A percentile compares a stretch with the other conserved stretches of the same genome.
Evolutionary conservation across 306 rosid species (phyloP).

Genomic region (Lathyrus oleraceus): DNA sequence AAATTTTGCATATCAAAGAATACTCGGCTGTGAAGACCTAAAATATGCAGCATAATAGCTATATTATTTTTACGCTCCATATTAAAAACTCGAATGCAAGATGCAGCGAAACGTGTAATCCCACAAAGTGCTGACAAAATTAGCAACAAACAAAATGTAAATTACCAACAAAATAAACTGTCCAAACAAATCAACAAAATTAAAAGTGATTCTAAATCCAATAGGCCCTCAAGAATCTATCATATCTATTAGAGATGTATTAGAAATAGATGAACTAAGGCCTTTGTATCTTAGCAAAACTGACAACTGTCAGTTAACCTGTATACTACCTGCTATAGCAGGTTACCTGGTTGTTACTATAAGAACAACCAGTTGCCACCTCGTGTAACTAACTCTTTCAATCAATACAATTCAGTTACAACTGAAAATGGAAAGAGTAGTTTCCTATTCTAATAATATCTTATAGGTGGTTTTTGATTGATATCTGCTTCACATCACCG

Average conservation of each 20-base stretch:
- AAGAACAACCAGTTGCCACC: too few species aligned
- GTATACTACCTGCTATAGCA: too few species aligned
- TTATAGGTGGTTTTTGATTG: slow-evolving; percentile 61
- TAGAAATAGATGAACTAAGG: too few species aligned
- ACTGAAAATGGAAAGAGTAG: too few species aligned
- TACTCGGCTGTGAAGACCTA: slow-evolving; percentile 96
- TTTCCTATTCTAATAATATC: slow-evolving; percentile 51
- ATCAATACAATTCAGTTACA: too few species aligned
- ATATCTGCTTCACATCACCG: slow-evolving; percentile 97
- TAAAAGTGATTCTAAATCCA: neutral
- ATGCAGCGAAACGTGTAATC: slow-evolving; percentile 8
- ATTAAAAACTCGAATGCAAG: slow-evolving; percentile 29
- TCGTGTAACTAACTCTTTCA: too few species aligned
- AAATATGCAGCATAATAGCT: slow-evolving; percentile 27
- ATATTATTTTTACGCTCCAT: slow-evolving; percentile 18
- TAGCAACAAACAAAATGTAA: slow-evolving; percentile 17
- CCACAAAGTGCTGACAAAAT: slow-evolving; percentile 22
- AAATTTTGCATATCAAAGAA: slow-evolving; percentile 87
- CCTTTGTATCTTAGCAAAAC: too few species aligned
- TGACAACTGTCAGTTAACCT: neutral
- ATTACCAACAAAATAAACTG: neutral
- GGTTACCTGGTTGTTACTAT: too few species aligned
- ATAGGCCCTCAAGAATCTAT: neutral
- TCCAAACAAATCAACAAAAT: slow-evolving; percentile 30
- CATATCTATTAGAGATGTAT: neutral